These are phyloP conservation scores for Vinca minor DNA, from an alignment of 257 asterid genomes.

Conservation along the genomic window DNA sequence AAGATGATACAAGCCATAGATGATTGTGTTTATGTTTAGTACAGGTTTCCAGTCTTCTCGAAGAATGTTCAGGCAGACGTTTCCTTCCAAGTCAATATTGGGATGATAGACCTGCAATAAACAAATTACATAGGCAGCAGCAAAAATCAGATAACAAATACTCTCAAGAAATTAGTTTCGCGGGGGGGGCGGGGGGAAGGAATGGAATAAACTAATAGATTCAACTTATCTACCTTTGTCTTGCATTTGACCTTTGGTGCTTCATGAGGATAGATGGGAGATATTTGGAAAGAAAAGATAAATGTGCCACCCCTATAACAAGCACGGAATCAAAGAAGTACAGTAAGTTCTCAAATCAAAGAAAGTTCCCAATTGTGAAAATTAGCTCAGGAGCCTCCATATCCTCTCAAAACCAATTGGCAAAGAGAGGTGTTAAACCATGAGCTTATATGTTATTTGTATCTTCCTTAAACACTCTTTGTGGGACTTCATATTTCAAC, in stretches of 20 bases:
- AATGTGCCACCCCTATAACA: slow-evolving; percentile 66
- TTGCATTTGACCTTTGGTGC: slow-evolving; percentile 99
- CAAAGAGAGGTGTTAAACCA: too few relatives aligned
- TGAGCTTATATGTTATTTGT: too few relatives aligned
- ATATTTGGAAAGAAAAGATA: slow-evolving; percentile 77
- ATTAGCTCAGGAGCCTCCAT: too few relatives aligned
- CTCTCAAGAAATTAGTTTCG: neutral
- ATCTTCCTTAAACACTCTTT: too few relatives aligned
- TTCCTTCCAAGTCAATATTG: slow-evolving; percentile 91
- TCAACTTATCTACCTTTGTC: slow-evolving; percentile 57
- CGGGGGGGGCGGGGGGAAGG: neutral
- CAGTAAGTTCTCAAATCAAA: neutral
- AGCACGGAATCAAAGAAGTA: neutral
- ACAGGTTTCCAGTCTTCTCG: slow-evolving; percentile 99
- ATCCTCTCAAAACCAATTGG: too few relatives aligned
- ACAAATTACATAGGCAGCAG: neutral
- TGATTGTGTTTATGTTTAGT: slow-evolving; percentile 78
- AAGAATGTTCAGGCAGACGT: slow-evolving; percentile 94
- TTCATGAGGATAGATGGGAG: slow-evolving; percentile 95
- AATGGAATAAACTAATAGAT: neutral
- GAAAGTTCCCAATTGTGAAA: too few relatives aligned
- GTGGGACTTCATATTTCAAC: too few relatives aligned
- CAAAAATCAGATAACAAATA: neutral
- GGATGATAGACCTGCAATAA: slow-evolving; percentile 83
- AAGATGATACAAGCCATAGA: slow-evolving; percentile 84